Base-by-base conservation (phyloP, 2,329 filamentous ascomycete genomes). In the Apiospora marii region DNA sequence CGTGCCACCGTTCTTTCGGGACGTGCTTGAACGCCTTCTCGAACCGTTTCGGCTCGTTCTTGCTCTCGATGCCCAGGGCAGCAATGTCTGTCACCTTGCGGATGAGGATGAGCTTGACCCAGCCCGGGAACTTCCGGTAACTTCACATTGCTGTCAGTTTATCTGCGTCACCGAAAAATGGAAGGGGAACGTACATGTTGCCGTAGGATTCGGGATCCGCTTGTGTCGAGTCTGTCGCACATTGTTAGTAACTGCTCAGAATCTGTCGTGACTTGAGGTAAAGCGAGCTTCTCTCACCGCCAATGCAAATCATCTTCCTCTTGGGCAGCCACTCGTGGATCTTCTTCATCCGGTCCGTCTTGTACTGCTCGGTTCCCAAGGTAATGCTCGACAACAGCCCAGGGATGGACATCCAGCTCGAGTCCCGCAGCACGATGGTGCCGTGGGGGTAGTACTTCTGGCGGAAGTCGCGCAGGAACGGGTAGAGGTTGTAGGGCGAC, bases 401-500 rank as follows among this genome's bases (percentile, higher is more conserved):
- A 1, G 91, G 89, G 1, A 98, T 85, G 69, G 94, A 95, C 88
- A 94, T 92, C 93, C 94, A 97, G 71, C 91, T 94, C 12, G 92
- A 91, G 78, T 98, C 94, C 51, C 96, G 92, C 8, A 98, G 88
- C 48, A 98, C 90, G 74, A 98, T 87, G 34, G 94, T 94, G 14
- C 96, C 96, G 3, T 88, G 88, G 0, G 93, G 93, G 79, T 92
- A 98, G 82, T 93, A 10, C 1, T 86, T 80, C 71, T 91, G 84
- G 48, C 94, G 87, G 83, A 98, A 98, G 0, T 87, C 82, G 72
- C 89, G 91, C 34, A 98, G 87, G 82, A 98, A 96, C 0, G 94
- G 93, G 79, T 98, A 98, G 13, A 98, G 89, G 77, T 97, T 98
- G 85, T 98, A 98, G 0, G 96, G 96, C 0, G 95, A 97, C 0